These are phyloP conservation scores for Phlegmacium glaucopus DNA, from an alignment of 768 basidiomycete species.

Conservation along the genomic window DNA sequence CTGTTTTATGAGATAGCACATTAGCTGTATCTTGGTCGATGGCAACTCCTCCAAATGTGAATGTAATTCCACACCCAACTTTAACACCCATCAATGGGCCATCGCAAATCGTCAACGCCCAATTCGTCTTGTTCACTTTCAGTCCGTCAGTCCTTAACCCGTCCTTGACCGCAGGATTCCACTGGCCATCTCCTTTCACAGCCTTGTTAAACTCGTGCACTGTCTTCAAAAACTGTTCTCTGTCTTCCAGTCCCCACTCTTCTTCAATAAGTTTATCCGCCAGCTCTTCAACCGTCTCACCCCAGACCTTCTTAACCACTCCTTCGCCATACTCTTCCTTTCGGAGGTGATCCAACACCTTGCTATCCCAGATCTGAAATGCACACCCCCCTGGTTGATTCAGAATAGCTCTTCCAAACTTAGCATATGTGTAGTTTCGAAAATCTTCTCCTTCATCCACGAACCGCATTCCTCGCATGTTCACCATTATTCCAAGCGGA, in stretches of 20 bases:
- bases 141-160: conserved; percentile 51
- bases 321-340: conserved; percentile 65
- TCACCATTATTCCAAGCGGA: conserved; percentile 69
- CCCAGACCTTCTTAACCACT: conserved; percentile 54
- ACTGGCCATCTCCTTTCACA: conserved; percentile 38
- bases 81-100: conserved; percentile 63
- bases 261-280: conserved; percentile 38
- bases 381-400: conserved; percentile 54
- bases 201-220: conserved; percentile 50
- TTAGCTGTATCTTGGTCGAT: conserved; percentile 53
- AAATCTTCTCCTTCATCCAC: conserved; percentile 74
- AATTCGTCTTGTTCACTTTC: conserved; percentile 58
- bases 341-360: conserved; percentile 40
- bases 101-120: conserved; percentile 55
- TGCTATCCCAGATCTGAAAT: conserved; percentile 64
- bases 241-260: conserved; percentile 43
- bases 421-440: conserved; percentile 71
- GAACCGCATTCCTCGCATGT: conserved; percentile 52
- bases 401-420: conserved; percentile 60
- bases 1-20: conserved; percentile 42
- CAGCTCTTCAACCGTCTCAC: conserved; percentile 43
- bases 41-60: conserved; percentile 67
- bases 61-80: conserved; percentile 67
- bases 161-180: conserved; percentile 68
- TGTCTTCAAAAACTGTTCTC: conserved; percentile 40